Percentiles rank a stretch among this genome's conserved stretches.
Conservation (phyloP, 768 basidiomycete species). For the Trametes sanguinea region DNA sequence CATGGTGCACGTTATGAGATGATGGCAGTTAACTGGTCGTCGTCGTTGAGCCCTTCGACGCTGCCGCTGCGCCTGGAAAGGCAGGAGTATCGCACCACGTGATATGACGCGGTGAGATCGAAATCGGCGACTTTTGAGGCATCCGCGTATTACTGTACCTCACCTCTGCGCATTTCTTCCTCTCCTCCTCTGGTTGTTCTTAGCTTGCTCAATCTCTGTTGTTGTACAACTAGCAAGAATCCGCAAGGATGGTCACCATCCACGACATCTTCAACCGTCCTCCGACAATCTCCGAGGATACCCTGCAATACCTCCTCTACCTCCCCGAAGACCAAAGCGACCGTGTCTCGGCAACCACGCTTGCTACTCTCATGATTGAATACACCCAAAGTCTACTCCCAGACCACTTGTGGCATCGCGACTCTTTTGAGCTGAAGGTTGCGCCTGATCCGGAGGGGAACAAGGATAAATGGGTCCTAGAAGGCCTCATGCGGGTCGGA, state of each 20-base stretch:
- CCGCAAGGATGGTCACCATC: conserved; percentile 11
- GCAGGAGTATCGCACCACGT: conserved; percentile 16
- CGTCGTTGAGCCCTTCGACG: conserved; percentile 3
- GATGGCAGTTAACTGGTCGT: background rate
- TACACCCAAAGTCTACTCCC: conserved; percentile 57
- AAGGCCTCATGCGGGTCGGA: conserved; percentile 88
- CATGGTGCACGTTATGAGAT: conserved; percentile 5
- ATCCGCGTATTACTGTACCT: too few species aligned
- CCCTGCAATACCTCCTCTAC: conserved; percentile 75
- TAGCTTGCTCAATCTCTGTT: background rate
- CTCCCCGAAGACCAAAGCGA: conserved; percentile 56
- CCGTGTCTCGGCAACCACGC: conserved; percentile 58
- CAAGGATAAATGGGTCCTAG: conserved; percentile 54
- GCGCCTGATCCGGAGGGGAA: conserved; percentile 46
- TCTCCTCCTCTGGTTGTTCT: background rate
- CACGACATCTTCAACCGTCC: conserved; percentile 68
- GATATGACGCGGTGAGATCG: conserved; percentile 24
- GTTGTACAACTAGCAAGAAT: background rate
- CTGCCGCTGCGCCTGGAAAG: conserved; percentile 9
- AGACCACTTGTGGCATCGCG: conserved; percentile 81
- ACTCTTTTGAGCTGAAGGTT: conserved; percentile 77
- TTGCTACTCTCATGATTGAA: conserved; percentile 67
- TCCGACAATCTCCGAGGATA: conserved; percentile 84
- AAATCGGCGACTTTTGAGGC: background rate
- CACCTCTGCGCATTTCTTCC: too few species aligned